Evolutionary conservation across 306 rosid species (phyloP).

Genomic region (Cicer arietinum): DNA sequence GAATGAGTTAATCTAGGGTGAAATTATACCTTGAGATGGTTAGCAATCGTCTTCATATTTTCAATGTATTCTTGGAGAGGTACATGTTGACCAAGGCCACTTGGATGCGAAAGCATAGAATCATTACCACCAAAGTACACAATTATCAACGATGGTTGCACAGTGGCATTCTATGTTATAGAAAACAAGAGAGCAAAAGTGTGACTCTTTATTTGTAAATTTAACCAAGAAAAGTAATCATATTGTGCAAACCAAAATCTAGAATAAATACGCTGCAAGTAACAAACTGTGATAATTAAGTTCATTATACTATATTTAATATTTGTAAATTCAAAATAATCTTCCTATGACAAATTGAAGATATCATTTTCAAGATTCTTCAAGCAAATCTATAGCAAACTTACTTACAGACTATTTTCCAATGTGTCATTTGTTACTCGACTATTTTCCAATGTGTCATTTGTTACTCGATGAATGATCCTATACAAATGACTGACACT

Average conservation of each 20-base stretch:
- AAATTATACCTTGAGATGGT: conserved; percentile 64
- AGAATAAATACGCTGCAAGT: not conserved
- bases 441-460: not conserved
- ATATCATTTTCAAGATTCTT: conserved; percentile 22
- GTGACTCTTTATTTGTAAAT: not conserved
- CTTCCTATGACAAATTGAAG: not conserved
- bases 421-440: not conserved
- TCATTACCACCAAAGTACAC: conserved; percentile 96
- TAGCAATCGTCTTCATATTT: conserved; percentile 75
- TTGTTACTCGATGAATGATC: not conserved
- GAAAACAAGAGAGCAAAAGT: conserved; percentile 8
- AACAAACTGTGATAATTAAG: not conserved
- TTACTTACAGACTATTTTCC: not conserved
- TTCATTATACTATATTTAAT: not conserved
- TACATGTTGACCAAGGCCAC: conserved; percentile 64
- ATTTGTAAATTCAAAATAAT: conserved; percentile 19
- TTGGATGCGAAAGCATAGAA: conserved; percentile 60
- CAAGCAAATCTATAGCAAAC: conserved; percentile 9
- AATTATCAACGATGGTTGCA: conserved; percentile 75
- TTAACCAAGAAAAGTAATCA: conserved; percentile 19
- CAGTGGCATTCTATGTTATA: conserved; percentile 53
- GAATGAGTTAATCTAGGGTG: not conserved
- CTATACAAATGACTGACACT: too few species aligned
- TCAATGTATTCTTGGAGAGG: conserved; percentile 80
- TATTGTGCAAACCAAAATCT: conserved; percentile 2